A percentile compares a stretch with the other conserved stretches of the same genome.
Evolutionary conservation across 2,329 filamentous ascomycete genomes (phyloP).

Genomic region (Verticillium nonalfalfae): DNA sequence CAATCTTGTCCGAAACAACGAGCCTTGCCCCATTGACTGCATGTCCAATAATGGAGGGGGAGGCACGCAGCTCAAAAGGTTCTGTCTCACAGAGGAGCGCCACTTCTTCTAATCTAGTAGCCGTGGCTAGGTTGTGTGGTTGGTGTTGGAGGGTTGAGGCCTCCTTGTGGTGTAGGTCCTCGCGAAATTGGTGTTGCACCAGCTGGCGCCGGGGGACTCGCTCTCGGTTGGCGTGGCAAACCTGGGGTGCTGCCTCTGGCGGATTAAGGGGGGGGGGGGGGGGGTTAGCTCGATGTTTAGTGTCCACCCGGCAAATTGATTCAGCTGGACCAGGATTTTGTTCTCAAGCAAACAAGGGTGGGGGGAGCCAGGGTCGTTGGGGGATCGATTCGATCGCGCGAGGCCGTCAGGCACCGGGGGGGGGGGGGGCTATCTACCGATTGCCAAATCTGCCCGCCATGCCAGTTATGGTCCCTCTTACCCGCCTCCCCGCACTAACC

Average conservation of each 20-base stretch:
- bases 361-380: neutral
- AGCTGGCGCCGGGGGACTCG: neutral
- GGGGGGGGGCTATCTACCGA: neutral
- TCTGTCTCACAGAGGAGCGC: neutral
- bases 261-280: neutral
- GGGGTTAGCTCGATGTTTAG: neutral
- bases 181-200: neutral
- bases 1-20: neutral
- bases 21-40: neutral
- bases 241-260: neutral
- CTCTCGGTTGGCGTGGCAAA: neutral
- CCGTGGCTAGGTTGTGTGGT: neutral
- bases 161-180: neutral
- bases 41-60: neutral
- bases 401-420: neutral
- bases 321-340: neutral
- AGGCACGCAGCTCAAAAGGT: neutral
- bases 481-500: neutral
- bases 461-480: no score
- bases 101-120: neutral
- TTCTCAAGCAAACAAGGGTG: neutral
- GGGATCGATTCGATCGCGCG: neutral
- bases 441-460: no score
- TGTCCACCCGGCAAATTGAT: neutral
- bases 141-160: neutral